Evolutionary conservation across 257 asterid species (phyloP), one percentile per base, ranked within the genome.

Genomic region (Mitragyna speciosa): DNA sequence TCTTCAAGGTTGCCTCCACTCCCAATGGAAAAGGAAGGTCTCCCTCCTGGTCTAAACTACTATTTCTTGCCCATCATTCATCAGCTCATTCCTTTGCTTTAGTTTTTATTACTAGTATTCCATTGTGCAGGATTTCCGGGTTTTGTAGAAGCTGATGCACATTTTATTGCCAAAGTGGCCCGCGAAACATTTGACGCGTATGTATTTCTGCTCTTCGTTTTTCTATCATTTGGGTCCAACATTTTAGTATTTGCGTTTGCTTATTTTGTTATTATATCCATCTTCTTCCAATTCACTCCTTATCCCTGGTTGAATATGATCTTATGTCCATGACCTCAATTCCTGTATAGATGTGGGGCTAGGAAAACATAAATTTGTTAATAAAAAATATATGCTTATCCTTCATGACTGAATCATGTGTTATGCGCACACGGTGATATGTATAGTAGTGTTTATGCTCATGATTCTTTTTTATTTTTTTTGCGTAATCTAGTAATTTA

Each of bases 121-220:
- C 28, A 0, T 83, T 52, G 12, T 80, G 58, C 83, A 79, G 82
- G 76, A 39, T 48, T 78, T 70, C 81, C 90, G 82, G 91, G 82
- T 82, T 84, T 82, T 69, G 69, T 86, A 51, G 94, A 89, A 86
- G 97, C 94, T 72, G 86, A 94, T 82, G 93, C 93, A 68, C 76
- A 80, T 75, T 70, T 54, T 75, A 89, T 92, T 79, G 92, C 91
- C 20, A 86, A 85, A 83, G 58, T 87, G 82, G 95, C 89, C 76
- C 75, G 45, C 31, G 89, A 92, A 83, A 79, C 90, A 73, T 87
- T 89, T 79, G 86, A 81, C 66, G 90, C 89, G 98, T 94, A 85
- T 72, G 83, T 24, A 19, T 61, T 71, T 41, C 31, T 72, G n/a
- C 59, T 49, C 61, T 66, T 36, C 20, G 22, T 56, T 73, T 17